Base-by-base conservation (phyloP, 2,329 filamentous ascomycete genomes). In the Balansia obtecta region DNA sequence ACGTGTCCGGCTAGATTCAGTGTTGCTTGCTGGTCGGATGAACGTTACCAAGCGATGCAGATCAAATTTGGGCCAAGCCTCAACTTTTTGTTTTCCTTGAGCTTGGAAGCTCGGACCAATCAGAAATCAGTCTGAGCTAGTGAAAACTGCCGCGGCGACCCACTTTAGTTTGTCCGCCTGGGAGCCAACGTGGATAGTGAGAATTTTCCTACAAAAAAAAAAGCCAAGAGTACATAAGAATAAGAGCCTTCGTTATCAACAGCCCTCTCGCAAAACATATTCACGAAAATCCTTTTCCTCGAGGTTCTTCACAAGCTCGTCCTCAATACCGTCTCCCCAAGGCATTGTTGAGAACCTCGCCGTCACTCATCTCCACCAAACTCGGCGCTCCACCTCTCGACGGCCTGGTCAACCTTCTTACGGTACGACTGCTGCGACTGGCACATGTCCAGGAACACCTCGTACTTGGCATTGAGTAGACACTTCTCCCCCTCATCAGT, bases 381-480 rank as follows among this genome's bases (percentile, higher is more conserved):
- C 32, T 63, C 55, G 42, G 52, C 50, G 20, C 52, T 56, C 65
- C 66, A 75, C 42, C 62, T 65, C 45, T 63, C 63, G 27, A 74
- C 65, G 2, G 73, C 75, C 47, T 78, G 77, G 64, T 98, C 86
- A 10, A 98, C 79, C 64, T 83, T 82, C 60, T 75, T 80, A 60
- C 93, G 79, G 65, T 95, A 96, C 53, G 76, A 74, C 66, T 87
- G 84, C 73, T 98, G 93, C 52, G 85, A 85, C 62, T 82, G 79
- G 67, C 87, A 93, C 74, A 95, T 88, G 68, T 96, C 87, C 51
- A 97, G 68, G 73, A 97, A 97, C n/a, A 98, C 81, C 62, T 88
- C 83, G 64, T 96, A 98, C 74, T 98, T 98, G 55, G 84, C 85
- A 59, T 86, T 76, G 48, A 98, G 71, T 57, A 98, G 70, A 63